phyloP scores from a whole-genome alignment of 768 basidiomycete genomes.

The Clavulina sp. region DNA sequence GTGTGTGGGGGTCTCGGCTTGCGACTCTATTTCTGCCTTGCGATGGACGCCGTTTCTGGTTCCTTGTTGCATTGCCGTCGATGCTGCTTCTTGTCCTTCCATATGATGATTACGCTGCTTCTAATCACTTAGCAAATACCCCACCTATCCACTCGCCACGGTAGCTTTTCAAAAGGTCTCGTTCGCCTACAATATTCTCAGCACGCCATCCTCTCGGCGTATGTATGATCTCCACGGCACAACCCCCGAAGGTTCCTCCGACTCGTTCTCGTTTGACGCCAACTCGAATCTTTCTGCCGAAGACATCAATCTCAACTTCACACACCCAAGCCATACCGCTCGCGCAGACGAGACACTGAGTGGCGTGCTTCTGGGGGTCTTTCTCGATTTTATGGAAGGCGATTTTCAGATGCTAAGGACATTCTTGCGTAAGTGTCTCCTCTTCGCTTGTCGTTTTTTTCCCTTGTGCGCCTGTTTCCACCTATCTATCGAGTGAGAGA shows the following conservation, averaged over 20 bases:
- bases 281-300: too few species aligned
- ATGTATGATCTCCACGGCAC: conserved; percentile 34
- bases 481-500: too few species aligned
- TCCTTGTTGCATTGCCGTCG: too few species aligned
- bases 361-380: conserved; percentile 51
- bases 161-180: conserved; percentile 76
- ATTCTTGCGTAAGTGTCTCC: conserved; percentile 26
- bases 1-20: too few species aligned
- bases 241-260: background rate
- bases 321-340: conserved; percentile 18
- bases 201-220: conserved; percentile 48
- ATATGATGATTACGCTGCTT: too few species aligned
- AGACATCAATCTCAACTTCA: conserved; percentile 37
- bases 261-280: conserved; percentile 23
- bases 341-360: conserved; percentile 58
- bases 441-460: conserved; percentile 26
- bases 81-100: too few species aligned
- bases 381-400: conserved; percentile 71
- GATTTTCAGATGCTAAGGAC: conserved; percentile 73
- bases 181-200: conserved; percentile 66
- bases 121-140: conserved; percentile 57
- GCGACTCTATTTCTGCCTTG: too few species aligned
- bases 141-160: conserved; percentile 56
- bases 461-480: background rate
- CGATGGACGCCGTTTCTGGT: too few species aligned